Evolutionary conservation across 2,329 filamentous ascomycete genomes (phyloP), one percentile per base, ranked within the genome.

Genomic region (Hypoxylon sp.): DNA sequence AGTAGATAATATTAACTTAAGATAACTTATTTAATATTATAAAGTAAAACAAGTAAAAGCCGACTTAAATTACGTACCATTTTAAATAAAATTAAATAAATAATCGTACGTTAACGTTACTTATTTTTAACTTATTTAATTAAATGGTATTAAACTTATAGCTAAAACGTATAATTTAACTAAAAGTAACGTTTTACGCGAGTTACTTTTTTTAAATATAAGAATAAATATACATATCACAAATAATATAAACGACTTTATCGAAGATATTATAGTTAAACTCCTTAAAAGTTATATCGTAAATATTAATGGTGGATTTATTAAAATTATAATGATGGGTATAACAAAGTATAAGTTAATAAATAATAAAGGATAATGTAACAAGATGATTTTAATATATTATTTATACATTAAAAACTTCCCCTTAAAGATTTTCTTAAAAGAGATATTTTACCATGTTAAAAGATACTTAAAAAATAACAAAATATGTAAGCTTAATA

Each of bases 341-440:
- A 37, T 37, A 37, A n/a, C n/a, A 37, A n/a, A 37, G 4, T 37
- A 7, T 37, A n/a, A 37, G 9, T 37, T 37, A n/a, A n/a, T 37
- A 11, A n/a, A 12, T 37, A 5, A n/a, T 5, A n/a, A n/a, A n/a
- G 6, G 6, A 37, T n/a, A 37, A n/a, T 37, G n/a, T 37, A 37
- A 37, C n/a, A 5, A 11, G n/a, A n/a, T 37, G n/a, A 37, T n/a
- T 4, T 37, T 37, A 37, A 11, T 37, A 37, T 37, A 37, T 5
- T 37, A 37, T 37, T 37, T 37, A 37, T 37, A 37, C n/a, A 37
- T 37, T n/a, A 37, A 37, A 37, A 37, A n/a, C 12, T 37, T 37
- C 6, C 6, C 4, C n/a, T 37, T 37, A 37, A 37, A 37, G 14
- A 37, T 37, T n/a, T 37, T 37, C 9, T 32, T 32, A 32, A 32